Evolutionary conservation across 1,139 yeast genomes (phyloP).

Genomic region (Yarrowia galli): DNA sequence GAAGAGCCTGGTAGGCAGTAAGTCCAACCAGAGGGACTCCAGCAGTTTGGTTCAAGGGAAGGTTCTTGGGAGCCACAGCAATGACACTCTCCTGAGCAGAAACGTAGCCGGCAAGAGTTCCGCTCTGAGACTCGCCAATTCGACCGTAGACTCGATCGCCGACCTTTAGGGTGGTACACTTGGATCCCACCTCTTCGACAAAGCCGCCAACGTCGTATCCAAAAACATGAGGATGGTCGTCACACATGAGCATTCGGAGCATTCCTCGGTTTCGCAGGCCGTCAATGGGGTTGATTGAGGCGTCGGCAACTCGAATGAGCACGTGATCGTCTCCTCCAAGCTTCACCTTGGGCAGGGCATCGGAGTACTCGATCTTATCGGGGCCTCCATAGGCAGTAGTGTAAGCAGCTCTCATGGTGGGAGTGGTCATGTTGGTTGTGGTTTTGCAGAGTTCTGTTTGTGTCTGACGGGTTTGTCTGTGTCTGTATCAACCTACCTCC

Average conservation of each 20-base stretch:
- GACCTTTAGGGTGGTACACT: conserved; percentile 15
- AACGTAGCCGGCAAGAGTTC: conserved; percentile 31
- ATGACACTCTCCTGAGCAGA: background rate
- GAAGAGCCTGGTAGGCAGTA: conserved; percentile 14
- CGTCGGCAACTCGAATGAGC: conserved; percentile 24
- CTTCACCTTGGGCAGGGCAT: background rate
- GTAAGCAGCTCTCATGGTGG: conserved; percentile 34
- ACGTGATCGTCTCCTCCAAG: conserved; percentile 29
- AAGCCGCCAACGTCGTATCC: conserved; percentile 29
- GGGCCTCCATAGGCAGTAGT: conserved; percentile 32
- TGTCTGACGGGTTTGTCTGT: background rate
- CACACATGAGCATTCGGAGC: conserved; percentile 14
- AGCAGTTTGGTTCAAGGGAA: conserved; percentile 17
- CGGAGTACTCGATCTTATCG: conserved; percentile 21
- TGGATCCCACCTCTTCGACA: conserved; percentile 28
- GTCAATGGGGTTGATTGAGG: conserved; percentile 34
- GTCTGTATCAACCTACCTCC: no score
- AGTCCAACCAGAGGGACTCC: conserved; percentile 27
- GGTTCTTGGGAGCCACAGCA: conserved; percentile 19
- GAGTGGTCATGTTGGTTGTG: background rate
- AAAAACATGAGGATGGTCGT: conserved; percentile 27
- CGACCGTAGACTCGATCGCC: conserved; percentile 33
- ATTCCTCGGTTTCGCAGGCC: conserved; percentile 15
- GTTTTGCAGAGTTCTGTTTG: no score
- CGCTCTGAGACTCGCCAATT: conserved; percentile 24